These are phyloP conservation scores for Sisymbrium irio DNA, from an alignment of 345 rosid genomes.

Conservation along the genomic window DNA sequence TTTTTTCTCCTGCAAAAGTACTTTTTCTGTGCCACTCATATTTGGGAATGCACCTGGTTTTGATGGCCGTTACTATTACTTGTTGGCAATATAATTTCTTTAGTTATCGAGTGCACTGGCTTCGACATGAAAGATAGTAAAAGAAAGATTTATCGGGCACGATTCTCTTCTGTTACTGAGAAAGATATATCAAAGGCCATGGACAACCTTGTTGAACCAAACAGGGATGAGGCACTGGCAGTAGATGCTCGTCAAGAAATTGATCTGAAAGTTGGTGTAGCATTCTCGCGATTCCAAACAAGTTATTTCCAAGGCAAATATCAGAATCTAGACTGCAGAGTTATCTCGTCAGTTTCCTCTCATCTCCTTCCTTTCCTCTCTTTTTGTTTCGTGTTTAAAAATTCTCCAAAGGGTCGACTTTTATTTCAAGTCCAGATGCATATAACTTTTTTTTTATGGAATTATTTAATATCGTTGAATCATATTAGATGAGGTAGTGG, in stretches of 20 bases:
- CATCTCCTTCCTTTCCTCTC: slow-evolving; percentile 13
- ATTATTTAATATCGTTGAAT: slow-evolving; percentile 1
- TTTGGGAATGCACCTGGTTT: slow-evolving; percentile 8
- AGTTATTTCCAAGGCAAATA: slow-evolving; percentile 93
- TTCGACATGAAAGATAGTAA: slow-evolving; percentile 51
- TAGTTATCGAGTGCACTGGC: slow-evolving; percentile 85
- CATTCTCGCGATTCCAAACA: slow-evolving; percentile 94
- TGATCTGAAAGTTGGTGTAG: slow-evolving; percentile 98
- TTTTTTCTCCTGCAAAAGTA: not conserved
- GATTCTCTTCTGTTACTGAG: slow-evolving; percentile 95
- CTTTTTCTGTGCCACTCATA: not conserved
- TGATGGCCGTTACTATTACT: slow-evolving; percentile 9
- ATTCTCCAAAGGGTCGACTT: not conserved
- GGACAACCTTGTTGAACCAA: slow-evolving; percentile 82
- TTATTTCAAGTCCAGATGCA: not conserved
- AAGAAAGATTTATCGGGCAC: slow-evolving; percentile 74
- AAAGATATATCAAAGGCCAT: slow-evolving; percentile 86
- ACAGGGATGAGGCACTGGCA: slow-evolving; percentile 82
- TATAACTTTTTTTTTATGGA: not conserved
- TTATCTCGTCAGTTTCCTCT: slow-evolving; percentile 83
- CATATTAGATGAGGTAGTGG: not conserved
- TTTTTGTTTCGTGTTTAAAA: not conserved
- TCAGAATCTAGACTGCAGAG: slow-evolving; percentile 90
- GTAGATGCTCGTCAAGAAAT: slow-evolving; percentile 99
- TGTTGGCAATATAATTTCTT: slow-evolving; percentile 21